A percentile compares a stretch with the other conserved stretches of the same genome.
Evolutionary conservation across 2,329 filamentous ascomycete species (phyloP).

Genomic region (Epichloe uncinata): DNA sequence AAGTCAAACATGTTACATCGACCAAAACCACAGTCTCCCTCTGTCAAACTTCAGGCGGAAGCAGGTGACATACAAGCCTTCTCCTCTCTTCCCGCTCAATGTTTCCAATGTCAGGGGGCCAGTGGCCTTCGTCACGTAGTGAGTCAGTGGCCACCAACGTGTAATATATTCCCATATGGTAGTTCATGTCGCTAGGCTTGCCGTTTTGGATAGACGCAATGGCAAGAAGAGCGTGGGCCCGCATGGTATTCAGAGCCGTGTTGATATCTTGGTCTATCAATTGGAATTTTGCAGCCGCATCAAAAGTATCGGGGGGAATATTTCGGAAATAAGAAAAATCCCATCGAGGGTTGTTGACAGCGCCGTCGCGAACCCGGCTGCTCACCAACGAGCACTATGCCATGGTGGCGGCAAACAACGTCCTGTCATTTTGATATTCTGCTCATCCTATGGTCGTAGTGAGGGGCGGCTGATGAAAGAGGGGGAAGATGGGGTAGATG

Average conservation of each 20-base stretch:
- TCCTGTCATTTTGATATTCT: slow-evolving; percentile 28
- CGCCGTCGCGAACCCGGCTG: slow-evolving; percentile 35
- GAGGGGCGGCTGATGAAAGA: slow-evolving; percentile 35
- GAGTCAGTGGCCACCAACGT: slow-evolving; percentile 33
- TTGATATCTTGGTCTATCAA: slow-evolving; percentile 3
- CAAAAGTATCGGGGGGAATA: slow-evolving; percentile 11
- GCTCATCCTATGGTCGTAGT: slow-evolving; percentile 23
- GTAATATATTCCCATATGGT: slow-evolving; percentile 36
- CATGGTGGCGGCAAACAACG: slow-evolving; percentile 37
- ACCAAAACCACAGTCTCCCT: slow-evolving; percentile 32
- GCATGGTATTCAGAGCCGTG: slow-evolving; percentile 8
- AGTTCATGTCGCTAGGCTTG: slow-evolving; percentile 33
- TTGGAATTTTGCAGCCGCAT: slow-evolving; percentile 9
- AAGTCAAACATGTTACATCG: slow-evolving; percentile 44
- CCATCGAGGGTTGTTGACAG: slow-evolving; percentile 24
- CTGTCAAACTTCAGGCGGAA: not conserved
- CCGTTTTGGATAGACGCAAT: slow-evolving; percentile 38
- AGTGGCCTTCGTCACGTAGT: slow-evolving; percentile 39
- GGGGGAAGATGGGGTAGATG: slow-evolving; percentile 39
- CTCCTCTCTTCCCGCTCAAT: slow-evolving; percentile 34
- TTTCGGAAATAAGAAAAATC: slow-evolving; percentile 28
- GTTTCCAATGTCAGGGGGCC: slow-evolving; percentile 31
- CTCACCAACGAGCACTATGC: slow-evolving; percentile 36
- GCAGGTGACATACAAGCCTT: slow-evolving; percentile 25
- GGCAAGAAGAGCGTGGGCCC: slow-evolving; percentile 29